Base-by-base conservation (phyloP, 2,329 filamentous ascomycete species). In the Raffaelea arxii region DNA sequence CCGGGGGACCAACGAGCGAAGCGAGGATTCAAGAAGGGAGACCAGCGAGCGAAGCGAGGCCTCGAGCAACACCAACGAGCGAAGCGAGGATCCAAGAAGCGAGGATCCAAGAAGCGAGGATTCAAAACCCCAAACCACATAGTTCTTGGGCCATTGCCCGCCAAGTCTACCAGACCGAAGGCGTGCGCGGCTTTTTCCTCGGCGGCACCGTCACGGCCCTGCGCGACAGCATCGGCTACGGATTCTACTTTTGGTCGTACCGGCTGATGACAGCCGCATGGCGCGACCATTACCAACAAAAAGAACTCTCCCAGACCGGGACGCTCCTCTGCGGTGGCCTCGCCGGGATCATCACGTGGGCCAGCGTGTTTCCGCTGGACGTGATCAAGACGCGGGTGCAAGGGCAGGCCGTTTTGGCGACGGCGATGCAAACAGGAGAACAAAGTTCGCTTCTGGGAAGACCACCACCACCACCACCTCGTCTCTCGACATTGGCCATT, bases 231-330 rank as follows among this genome's bases (percentile, higher is more conserved):
- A 77, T 96, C 46, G 91, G 91, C n/a, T 97, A 96, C 65, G 91
- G 90, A 0, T 96, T 96, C 63, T 97, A 96, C 60, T 97, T 97
- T 63, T 94, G 86, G 85, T 84, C 84, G 1, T 97, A 96, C 59
- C 86, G 94, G 63, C 68, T 90, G 49, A 78, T 74, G 53, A 87
- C 83, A 52, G 73, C 77, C 30, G 18, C 65, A 65, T 46, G 51
- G 30, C 18, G 27, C 27, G 10, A 16, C 7, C 41, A 43, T 16
- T 19, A 22, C 7, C 24, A 18, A 14, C 16, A 22, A 6, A 16
- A 24, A 44, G 27, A 32, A 32, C 9, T 18, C 16, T 47, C 48
- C 1, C 36, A 36, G 5, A 72, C 65, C 44, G 75, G 81, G 54
- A 76, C 86, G 18, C 66, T 97, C 6, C 63, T 96, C 1, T 94